Conservation (phyloP, 768 basidiomycete species). For the Roridomyces roridus region DNA sequence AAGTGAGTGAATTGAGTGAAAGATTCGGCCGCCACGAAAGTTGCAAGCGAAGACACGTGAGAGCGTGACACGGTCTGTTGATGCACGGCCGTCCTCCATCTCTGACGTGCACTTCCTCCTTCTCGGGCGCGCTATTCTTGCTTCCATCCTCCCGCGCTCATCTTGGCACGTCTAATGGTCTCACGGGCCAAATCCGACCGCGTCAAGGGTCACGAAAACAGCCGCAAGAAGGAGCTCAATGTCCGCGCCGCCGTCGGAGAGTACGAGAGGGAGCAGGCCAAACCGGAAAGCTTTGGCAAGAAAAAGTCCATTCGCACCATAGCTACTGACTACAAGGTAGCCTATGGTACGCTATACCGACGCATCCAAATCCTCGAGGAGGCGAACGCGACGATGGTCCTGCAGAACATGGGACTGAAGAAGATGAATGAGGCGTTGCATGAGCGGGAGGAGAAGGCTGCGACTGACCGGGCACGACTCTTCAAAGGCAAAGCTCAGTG, state of each 20-base stretch:
- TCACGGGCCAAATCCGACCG: neutral
- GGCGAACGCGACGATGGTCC: slow-evolving; percentile 21
- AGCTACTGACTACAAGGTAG: too few relatives aligned
- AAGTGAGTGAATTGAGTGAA: neutral
- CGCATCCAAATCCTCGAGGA: slow-evolving; percentile 15
- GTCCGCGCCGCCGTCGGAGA: neutral
- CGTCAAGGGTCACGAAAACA: neutral
- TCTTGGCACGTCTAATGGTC: neutral
- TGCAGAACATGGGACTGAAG: slow-evolving; percentile 21
- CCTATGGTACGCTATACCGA: slow-evolving; percentile 34
- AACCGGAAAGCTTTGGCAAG: too few relatives aligned
- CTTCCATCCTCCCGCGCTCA: too few relatives aligned
- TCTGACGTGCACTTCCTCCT: neutral
- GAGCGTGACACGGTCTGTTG: neutral
- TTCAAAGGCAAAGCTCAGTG: neutral
- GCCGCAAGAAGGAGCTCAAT: neutral
- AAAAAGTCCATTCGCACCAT: too few relatives aligned
- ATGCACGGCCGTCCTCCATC: neutral
- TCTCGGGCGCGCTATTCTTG: too few relatives aligned
- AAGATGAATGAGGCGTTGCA: slow-evolving; percentile 19
- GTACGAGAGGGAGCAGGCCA: slow-evolving; percentile 16
- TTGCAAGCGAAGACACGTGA: neutral
- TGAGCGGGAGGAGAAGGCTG: slow-evolving; percentile 19
- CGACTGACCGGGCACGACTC: neutral
- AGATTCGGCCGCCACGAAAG: neutral